These are phyloP conservation scores for Pleurotus djamor DNA, from an alignment of 768 basidiomycete species.

Conservation along the genomic window DNA sequence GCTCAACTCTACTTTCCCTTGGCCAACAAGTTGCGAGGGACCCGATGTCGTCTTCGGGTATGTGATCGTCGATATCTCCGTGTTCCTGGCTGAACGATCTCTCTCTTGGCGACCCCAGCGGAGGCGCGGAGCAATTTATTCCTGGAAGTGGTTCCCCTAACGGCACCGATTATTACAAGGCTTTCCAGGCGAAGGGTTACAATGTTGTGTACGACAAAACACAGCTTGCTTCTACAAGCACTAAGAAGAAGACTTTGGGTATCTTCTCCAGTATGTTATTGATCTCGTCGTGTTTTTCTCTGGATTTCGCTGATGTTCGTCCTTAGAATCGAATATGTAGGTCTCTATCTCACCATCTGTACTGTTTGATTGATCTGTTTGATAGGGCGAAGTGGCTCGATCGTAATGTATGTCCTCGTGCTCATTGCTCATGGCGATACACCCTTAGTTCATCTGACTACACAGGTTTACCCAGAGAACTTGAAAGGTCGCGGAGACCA, in stretches of 20 bases:
- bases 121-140: slow-evolving; percentile 43
- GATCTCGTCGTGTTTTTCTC: neutral
- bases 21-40: slow-evolving; percentile 39
- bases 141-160: slow-evolving; percentile 33
- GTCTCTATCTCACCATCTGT: neutral
- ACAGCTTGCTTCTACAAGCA: slow-evolving; percentile 25
- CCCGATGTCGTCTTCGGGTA: slow-evolving; percentile 45
- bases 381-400: slow-evolving; percentile 44
- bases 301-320: neutral
- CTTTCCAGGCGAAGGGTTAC: slow-evolving; percentile 35
- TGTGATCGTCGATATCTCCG: slow-evolving; percentile 4
- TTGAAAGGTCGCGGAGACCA: slow-evolving; percentile 32
- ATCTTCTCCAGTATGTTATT: slow-evolving; percentile 35
- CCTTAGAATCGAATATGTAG: slow-evolving; percentile 17
- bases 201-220: slow-evolving; percentile 37
- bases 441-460: neutral
- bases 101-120: slow-evolving; percentile 20
- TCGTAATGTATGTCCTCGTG: slow-evolving; percentile 23
- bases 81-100: neutral
- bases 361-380: neutral
- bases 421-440: neutral
- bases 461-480: slow-evolving; percentile 32
- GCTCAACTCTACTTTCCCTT: slow-evolving; percentile 29
- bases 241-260: slow-evolving; percentile 34
- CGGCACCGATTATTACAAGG: slow-evolving; percentile 38